Percentiles rank a stretch among this genome's conserved stretches.
phyloP scores from a whole-genome alignment of 1,139 yeast genomes.

The Pichia norvegensis region DNA sequence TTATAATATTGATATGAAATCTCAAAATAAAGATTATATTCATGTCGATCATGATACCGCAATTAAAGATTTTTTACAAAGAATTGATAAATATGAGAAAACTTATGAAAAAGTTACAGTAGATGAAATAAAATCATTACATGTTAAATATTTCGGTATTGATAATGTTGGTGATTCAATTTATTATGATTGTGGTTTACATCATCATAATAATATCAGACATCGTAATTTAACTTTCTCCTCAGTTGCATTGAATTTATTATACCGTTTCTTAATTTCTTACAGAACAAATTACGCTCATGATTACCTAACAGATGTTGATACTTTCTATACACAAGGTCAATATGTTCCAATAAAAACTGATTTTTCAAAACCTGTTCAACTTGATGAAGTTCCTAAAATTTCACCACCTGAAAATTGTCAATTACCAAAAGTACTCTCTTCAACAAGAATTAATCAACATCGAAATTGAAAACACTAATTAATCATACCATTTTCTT shows the following conservation, averaged over 20 bases:
- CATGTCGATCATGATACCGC: constrained; percentile 33
- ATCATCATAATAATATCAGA: constrained; percentile 17
- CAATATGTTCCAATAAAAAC: constrained; percentile 23
- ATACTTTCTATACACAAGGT: constrained; percentile 24
- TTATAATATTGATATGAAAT: constrained; percentile 56
- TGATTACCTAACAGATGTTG: constrained; percentile 21
- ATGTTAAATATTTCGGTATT: constrained; percentile 37
- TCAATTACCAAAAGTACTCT: constrained; percentile 14
- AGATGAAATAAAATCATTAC: constrained; percentile 38
- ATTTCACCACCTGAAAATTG: neutral
- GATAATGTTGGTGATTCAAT: constrained; percentile 41
- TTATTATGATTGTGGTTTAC: constrained; percentile 27
- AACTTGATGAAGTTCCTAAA: neutral
- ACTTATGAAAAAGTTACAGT: constrained; percentile 50
- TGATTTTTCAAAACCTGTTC: constrained; percentile 12
- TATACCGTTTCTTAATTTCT: constrained; percentile 23
- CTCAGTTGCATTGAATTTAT: constrained; percentile 19
- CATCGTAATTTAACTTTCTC: constrained; percentile 19
- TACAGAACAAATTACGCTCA: constrained; percentile 24
- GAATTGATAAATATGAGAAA: constrained; percentile 47
- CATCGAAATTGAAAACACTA: neutral
- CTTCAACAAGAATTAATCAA: constrained; percentile 12
- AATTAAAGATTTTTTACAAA: constrained; percentile 50
- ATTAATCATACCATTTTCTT: too few species aligned
- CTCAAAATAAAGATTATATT: constrained; percentile 32